Evolutionary conservation across 495 filamentous ascomycete genomes (phyloP).

Genomic region (Apiosordaria backusii): DNA sequence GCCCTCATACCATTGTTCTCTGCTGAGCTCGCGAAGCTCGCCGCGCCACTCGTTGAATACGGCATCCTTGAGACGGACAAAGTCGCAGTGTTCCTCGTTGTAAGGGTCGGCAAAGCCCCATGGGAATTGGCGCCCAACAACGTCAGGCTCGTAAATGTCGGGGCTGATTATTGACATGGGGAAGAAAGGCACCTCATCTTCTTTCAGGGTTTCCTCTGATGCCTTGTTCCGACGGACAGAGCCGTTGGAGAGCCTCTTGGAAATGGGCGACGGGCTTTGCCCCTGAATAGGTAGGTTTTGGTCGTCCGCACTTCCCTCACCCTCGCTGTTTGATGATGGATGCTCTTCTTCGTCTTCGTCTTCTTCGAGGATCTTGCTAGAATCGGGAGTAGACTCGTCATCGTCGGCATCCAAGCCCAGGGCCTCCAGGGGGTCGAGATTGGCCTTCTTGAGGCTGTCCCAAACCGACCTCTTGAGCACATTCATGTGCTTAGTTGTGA

Average conservation of each 20-base stretch:
- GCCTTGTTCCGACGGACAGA: slow-evolving; percentile 46
- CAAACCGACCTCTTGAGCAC: slow-evolving; percentile 88
- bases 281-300: slow-evolving; percentile 31
- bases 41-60: slow-evolving; percentile 91
- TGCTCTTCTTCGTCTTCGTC: slow-evolving; percentile 52
- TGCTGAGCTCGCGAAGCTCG: slow-evolving; percentile 86
- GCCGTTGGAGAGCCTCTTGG: slow-evolving; percentile 47
- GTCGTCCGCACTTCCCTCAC: slow-evolving; percentile 20
- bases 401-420: slow-evolving; percentile 75
- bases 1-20: slow-evolving; percentile 92
- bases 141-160: slow-evolving; percentile 76
- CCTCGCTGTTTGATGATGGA: slow-evolving; percentile 24
- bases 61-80: slow-evolving; percentile 81
- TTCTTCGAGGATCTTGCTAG: slow-evolving; percentile 57
- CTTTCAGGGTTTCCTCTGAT: slow-evolving; percentile 29
- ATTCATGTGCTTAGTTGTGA: slow-evolving; percentile 90
- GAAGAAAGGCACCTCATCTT: slow-evolving; percentile 55
- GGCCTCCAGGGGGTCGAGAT: slow-evolving; percentile 84
- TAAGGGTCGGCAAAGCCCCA: slow-evolving; percentile 97
- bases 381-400: slow-evolving; percentile 51
- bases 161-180: slow-evolving; percentile 93
- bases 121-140: slow-evolving; percentile 80
- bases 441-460: slow-evolving; percentile 77
- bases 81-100: slow-evolving; percentile 88
- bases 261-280: slow-evolving; percentile 35